Evolutionary conservation across 805 yeast genomes (phyloP).

Genomic region (Candida sphagnicola): DNA sequence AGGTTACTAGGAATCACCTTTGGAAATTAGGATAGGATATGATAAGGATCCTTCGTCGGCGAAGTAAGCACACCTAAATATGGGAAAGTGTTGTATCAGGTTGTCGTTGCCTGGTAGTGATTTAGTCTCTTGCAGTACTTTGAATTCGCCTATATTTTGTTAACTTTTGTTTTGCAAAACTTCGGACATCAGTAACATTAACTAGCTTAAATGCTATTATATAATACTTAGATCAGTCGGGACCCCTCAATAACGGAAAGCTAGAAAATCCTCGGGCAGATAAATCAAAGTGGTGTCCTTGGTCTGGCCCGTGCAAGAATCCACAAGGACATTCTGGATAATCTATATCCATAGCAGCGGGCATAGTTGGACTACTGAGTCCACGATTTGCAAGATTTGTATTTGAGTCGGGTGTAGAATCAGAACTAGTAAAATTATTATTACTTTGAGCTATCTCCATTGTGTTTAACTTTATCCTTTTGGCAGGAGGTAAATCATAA

Average conservation of each 20-base stretch:
- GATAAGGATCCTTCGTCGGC: too few species aligned
- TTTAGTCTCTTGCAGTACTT: too few species aligned
- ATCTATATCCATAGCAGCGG: conserved; percentile 2
- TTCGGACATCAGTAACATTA: too few species aligned
- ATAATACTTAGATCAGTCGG: conserved; percentile 15
- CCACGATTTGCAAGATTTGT: background rate
- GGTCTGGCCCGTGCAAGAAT: conserved; percentile 24
- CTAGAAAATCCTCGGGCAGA: conserved; percentile 20
- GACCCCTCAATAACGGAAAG: conserved; percentile 21
- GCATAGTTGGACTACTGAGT: background rate
- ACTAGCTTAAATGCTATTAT: too few species aligned
- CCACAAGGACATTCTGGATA: conserved; percentile 23
- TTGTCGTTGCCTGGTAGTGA: too few species aligned
- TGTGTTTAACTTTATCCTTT: background rate
- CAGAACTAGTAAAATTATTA: too few species aligned
- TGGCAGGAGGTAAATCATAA: conserved; percentile 1
- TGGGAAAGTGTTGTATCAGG: too few species aligned
- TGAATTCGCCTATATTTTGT: too few species aligned
- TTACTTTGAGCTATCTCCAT: background rate
- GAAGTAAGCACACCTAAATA: too few species aligned
- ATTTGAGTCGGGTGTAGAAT: background rate
- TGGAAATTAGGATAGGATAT: too few species aligned
- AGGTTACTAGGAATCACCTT: too few species aligned
- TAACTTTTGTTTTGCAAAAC: too few species aligned
- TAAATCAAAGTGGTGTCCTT: conserved; percentile 20